Percentiles rank a stretch among this genome's conserved stretches.
Evolutionary conservation across 495 filamentous ascomycete species (phyloP).

Genomic region (Recurvomyces mirabilis): DNA sequence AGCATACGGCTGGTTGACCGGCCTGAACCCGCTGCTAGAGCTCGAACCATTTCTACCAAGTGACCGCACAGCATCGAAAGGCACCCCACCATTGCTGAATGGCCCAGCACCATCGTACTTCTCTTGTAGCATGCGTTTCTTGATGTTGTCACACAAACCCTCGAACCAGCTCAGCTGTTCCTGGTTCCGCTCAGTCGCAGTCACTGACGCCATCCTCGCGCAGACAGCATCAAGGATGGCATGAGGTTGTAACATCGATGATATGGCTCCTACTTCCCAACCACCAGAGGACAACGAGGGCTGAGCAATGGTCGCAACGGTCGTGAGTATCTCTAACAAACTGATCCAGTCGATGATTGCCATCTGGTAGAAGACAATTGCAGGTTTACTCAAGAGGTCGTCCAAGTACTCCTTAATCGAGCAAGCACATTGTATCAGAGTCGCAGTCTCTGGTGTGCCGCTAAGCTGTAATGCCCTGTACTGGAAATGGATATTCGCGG

Average conservation of each 20-base stretch:
- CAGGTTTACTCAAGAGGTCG: constrained; percentile 3
- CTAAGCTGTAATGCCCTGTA: not conserved
- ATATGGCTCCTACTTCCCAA: constrained; percentile 12
- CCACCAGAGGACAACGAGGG: not conserved
- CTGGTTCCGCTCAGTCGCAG: constrained; percentile 1
- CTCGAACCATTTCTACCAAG: not conserved
- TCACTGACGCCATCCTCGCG: constrained; percentile 8
- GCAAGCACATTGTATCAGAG: constrained; percentile 6
- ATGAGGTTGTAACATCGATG: constrained; percentile 10
- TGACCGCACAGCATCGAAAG: not conserved
- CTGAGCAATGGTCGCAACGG: not conserved
- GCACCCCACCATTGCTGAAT: no score
- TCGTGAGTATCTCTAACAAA: constrained; percentile 8
- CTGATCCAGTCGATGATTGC: constrained; percentile 10
- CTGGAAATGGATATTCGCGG: not conserved
- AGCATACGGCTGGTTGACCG: constrained; percentile 1
- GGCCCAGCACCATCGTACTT: not conserved
- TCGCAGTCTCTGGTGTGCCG: not conserved
- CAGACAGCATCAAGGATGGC: constrained; percentile 2
- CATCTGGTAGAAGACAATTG: constrained; percentile 1
- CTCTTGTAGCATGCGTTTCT: constrained; percentile 1
- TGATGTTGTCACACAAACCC: constrained; percentile 5
- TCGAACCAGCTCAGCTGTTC: constrained; percentile 4
- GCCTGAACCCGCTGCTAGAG: not conserved
- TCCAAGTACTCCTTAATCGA: constrained; percentile 9